A percentile compares a stretch with the other conserved stretches of the same genome.
These are phyloP conservation scores for Casuarina equisetifolia DNA, from an alignment of 306 rosid genomes.

Conservation along the genomic window DNA sequence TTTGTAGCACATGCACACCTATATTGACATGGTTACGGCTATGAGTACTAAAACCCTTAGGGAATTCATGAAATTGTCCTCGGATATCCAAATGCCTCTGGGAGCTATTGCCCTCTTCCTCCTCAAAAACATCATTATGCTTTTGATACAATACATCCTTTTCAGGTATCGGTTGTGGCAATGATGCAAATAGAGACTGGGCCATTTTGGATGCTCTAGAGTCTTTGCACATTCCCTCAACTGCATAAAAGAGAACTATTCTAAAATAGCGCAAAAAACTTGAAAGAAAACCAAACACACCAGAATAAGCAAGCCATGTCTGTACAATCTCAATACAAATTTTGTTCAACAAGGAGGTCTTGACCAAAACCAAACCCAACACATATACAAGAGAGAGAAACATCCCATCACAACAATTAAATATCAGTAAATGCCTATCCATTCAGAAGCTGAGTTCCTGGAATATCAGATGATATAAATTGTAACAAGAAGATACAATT, in stretches of 20 bases:
- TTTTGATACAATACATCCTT: conserved; percentile 54
- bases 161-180: conserved; percentile 63
- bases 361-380: conserved; percentile 14
- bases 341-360: conserved; percentile 7
- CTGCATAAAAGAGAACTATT: conserved; percentile 92
- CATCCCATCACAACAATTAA: conserved; percentile 25
- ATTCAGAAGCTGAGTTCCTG: conserved; percentile 11
- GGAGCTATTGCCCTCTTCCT: conserved; percentile 56
- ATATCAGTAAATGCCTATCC: background rate
- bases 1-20: conserved; percentile 65
- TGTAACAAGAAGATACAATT: conserved; percentile 22
- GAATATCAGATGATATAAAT: background rate
- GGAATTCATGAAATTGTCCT: conserved; percentile 65
- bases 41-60: conserved; percentile 52
- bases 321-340: conserved; percentile 11
- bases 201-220: conserved; percentile 89
- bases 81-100: conserved; percentile 63
- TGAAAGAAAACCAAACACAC: conserved; percentile 28
- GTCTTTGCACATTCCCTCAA: conserved; percentile 72
- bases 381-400: conserved; percentile 1
- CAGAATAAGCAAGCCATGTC: conserved; percentile 13
- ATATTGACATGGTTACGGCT: conserved; percentile 51
- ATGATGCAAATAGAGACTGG: conserved; percentile 86
- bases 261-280: conserved; percentile 43
- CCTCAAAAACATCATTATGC: conserved; percentile 62